phyloP scores from a whole-genome alignment of 768 basidiomycete species.

The Baorangia bicolor region DNA sequence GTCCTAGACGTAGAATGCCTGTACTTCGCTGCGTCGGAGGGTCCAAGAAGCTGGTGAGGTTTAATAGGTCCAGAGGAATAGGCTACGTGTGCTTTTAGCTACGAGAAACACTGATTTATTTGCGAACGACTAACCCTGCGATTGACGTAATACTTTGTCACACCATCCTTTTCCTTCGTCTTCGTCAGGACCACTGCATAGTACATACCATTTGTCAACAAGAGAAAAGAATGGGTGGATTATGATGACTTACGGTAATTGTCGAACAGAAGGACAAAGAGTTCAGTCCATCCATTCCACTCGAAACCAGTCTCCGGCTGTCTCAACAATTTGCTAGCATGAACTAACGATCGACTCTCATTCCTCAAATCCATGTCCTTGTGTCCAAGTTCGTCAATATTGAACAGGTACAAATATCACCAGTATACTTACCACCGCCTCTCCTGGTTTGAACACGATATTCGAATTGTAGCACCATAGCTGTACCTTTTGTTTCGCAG shows the following conservation, averaged over 20 bases:
- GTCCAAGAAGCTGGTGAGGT: conserved; percentile 81
- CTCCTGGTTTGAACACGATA: conserved; percentile 76
- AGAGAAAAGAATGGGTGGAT: neutral
- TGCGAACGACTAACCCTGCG: conserved; percentile 55
- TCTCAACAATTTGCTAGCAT: conserved; percentile 78
- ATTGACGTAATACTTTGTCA: conserved; percentile 76
- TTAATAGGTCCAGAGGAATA: conserved; percentile 88
- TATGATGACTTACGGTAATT: conserved; percentile 73
- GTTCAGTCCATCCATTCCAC: conserved; percentile 88
- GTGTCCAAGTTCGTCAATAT: neutral
- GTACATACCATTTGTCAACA: conserved; percentile 39
- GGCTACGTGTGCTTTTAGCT: conserved; percentile 50
- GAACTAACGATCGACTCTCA: conserved; percentile 78
- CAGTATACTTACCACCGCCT: conserved; percentile 50
- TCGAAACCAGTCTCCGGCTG: conserved; percentile 88
- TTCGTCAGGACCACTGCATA: conserved; percentile 89
- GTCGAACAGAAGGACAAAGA: conserved; percentile 90
- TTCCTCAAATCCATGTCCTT: conserved; percentile 89
- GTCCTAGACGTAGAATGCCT: conserved; percentile 63
- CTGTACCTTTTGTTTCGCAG: conserved; percentile 86
- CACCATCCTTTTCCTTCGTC: conserved; percentile 71
- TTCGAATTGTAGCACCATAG: conserved; percentile 84
- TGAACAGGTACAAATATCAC: neutral
- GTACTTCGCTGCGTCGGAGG: conserved; percentile 71
- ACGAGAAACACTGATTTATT: neutral